Conservation (phyloP, 2,329 filamentous ascomycete species). For the Neocatenulostroma microsporum region DNA sequence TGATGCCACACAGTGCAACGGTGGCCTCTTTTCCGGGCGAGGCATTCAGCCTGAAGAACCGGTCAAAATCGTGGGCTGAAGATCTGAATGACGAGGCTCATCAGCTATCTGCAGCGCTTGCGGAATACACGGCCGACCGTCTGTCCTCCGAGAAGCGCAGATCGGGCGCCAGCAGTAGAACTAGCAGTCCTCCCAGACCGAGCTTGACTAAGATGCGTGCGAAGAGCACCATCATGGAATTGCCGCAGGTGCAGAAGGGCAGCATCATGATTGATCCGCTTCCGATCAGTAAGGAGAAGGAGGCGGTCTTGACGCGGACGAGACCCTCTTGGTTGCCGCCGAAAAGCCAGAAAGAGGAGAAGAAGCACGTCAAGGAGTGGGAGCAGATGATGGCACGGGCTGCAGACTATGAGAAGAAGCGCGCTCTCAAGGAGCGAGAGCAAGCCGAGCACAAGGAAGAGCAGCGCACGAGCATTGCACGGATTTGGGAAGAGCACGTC, state of each 20-base stretch:
- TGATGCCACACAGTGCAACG: slow-evolving; percentile 27
- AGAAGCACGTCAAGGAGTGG: slow-evolving; percentile 76
- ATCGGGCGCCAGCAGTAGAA: slow-evolving; percentile 12
- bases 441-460: slow-evolving; percentile 47
- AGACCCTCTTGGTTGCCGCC: slow-evolving; percentile 78
- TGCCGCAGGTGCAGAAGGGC: slow-evolving; percentile 57
- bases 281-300: slow-evolving; percentile 78
- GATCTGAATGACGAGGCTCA: slow-evolving; percentile 66
- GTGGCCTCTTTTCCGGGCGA: slow-evolving; percentile 20
- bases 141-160: slow-evolving; percentile 38
- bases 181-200: slow-evolving; percentile 21
- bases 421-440: slow-evolving; percentile 42
- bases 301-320: slow-evolving; percentile 68
- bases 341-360: slow-evolving; percentile 85
- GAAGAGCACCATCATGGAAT: slow-evolving; percentile 34
- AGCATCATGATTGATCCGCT: slow-evolving; percentile 80
- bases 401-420: slow-evolving; percentile 50
- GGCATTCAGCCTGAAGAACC: slow-evolving; percentile 20
- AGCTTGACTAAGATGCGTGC: slow-evolving; percentile 18
- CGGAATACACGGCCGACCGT: slow-evolving; percentile 61
- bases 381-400: slow-evolving; percentile 69
- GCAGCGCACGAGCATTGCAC: slow-evolving; percentile 41
- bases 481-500: slow-evolving; percentile 69
- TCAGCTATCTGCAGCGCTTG: slow-evolving; percentile 69
- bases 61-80: slow-evolving; percentile 65